Evolutionary conservation across 2,329 filamentous ascomycete genomes (phyloP), one percentile per base, ranked within the genome.

Genomic region (Botrytis porri): DNA sequence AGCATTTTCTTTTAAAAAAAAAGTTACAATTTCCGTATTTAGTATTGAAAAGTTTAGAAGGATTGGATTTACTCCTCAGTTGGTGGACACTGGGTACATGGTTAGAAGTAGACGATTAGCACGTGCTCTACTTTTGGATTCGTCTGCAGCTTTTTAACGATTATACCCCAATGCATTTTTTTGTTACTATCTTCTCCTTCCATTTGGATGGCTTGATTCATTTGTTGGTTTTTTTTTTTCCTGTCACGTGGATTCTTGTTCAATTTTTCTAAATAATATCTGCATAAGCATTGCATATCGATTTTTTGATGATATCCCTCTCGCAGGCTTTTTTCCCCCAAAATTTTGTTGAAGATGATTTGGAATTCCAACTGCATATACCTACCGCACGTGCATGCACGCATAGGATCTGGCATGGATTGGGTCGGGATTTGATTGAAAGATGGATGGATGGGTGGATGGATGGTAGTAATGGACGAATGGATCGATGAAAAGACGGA

Each of bases 111-210:
- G 66, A 57, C 32, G 65, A 22, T 60, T 39, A 37, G 66, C 66
- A 69, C 66, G n/a, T 43, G 18, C 35, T 54, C 45, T 69, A 60
- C 39, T 69, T 69, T 69, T 14, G 51, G 66, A 60, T 59, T 69
- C n/a, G 39, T 37, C 66, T 69, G 66, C 66, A 69, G n/a, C 39
- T 41, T 69, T 60, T 60, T 60, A 60, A 69, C 66, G 51, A 69
- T 54, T 69, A 69, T 69, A 69, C 66, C 66, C 66, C 66, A 60
- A 69, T 60, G 66, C 51, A 45, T 69, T 69, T 39, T 39, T 54
- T 20, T 22, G 8, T 18, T 62, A 25, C 41, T 39, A 41, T n/a
- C 14, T 54, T 39, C 18, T 67, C n/a, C 16, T 39, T 67, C 64
- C 45, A 29, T 67, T 54, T 39, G 64, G 32, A 66, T 29, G 32